phyloP scores from a whole-genome alignment of 257 asterid genomes.

The Mentha longifolia region DNA sequence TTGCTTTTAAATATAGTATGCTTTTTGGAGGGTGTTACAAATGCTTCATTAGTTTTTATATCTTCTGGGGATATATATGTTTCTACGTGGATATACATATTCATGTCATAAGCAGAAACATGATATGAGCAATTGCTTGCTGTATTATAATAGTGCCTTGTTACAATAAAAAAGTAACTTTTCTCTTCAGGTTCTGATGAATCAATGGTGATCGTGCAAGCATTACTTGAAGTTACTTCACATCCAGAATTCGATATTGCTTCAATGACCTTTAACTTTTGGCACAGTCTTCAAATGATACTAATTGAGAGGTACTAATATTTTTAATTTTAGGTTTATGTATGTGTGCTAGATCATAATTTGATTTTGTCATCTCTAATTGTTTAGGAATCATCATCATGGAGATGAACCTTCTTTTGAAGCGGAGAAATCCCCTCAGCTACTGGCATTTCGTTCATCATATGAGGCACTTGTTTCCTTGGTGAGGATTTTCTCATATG shows the following conservation, averaged over 20 bases:
- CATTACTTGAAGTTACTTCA: slow-evolving; percentile 93
- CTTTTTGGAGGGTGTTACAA: slow-evolving; percentile 13
- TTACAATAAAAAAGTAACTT: slow-evolving; percentile 26
- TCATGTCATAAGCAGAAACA: not conserved
- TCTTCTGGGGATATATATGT: not conserved
- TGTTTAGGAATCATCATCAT: slow-evolving; percentile 69
- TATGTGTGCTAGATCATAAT: slow-evolving; percentile 32
- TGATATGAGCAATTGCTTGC: slow-evolving; percentile 21
- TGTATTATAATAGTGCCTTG: slow-evolving; percentile 20
- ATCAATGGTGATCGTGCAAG: slow-evolving; percentile 90
- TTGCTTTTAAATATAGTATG: slow-evolving; percentile 22
- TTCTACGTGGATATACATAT: slow-evolving; percentile 4
- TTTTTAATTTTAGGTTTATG: slow-evolving; percentile 26
- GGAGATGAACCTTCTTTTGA: slow-evolving; percentile 67
- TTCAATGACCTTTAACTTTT: slow-evolving; percentile 97
- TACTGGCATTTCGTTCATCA: slow-evolving; percentile 77
- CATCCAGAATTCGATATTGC: slow-evolving; percentile 98
- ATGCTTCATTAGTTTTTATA: slow-evolving; percentile 12
- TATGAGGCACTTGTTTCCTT: slow-evolving; percentile 86
- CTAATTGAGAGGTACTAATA: slow-evolving; percentile 71
- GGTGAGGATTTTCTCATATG: slow-evolving; percentile 57
- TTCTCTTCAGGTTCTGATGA: slow-evolving; percentile 90
- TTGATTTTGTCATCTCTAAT: slow-evolving; percentile 38
- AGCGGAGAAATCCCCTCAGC: slow-evolving; percentile 67
- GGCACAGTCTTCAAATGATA: slow-evolving; percentile 93